Evolutionary conservation across 2,329 filamentous ascomycete genomes (phyloP), one percentile per base, ranked within the genome.

Genomic region (Trichophyton benhamiae): DNA sequence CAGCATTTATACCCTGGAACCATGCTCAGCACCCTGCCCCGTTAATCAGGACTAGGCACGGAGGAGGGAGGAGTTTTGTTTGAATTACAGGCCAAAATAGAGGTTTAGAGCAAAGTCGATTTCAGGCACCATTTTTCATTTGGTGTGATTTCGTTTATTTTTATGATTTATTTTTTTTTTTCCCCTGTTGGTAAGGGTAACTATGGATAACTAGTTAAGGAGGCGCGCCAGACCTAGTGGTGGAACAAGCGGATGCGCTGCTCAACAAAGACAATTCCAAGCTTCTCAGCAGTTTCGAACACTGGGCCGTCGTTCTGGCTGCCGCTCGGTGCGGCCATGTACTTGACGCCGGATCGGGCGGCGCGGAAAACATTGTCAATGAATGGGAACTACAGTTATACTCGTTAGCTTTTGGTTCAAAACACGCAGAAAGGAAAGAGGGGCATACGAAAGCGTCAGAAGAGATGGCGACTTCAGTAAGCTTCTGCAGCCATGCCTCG

Each of bases 351-450:
- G 22, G 90, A 95, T 69, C 90, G 83, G 65, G 84, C 85, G 59
- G 91, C 89, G 67, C 94, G 86, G 84, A 95, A 96, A 66, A 99
- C 88, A 70, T 99, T 99, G 80, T 99, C 94, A 71, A 90, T 89
- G 78, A 99, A 99, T 67, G 94, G 94, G 84, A 99, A 99, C 88
- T 90, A 63, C 6, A n/a, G 25, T 30, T 30, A 41, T 60, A 22
- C 17, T 46, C 8, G 57, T 58, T 49, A 61, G 20, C 33, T 38
- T 38, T 38, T 9, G 1, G 57, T 6, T 17, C 55, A 41, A 57
- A 42, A 41, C 52, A 9, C 27, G 17, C 20, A 22, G 49, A 13
- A 33, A 53, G 25, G 27, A 30, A 57, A 49, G 15, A 57, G 44
- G 48, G 36, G 83, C 88, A 80, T 82, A 92, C 88, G 77, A 99